A percentile compares a stretch with the other conserved stretches of the same genome.
Evolutionary conservation across 306 rosid genomes (phyloP).

Genomic region (Astragalus glycyphyllos): DNA sequence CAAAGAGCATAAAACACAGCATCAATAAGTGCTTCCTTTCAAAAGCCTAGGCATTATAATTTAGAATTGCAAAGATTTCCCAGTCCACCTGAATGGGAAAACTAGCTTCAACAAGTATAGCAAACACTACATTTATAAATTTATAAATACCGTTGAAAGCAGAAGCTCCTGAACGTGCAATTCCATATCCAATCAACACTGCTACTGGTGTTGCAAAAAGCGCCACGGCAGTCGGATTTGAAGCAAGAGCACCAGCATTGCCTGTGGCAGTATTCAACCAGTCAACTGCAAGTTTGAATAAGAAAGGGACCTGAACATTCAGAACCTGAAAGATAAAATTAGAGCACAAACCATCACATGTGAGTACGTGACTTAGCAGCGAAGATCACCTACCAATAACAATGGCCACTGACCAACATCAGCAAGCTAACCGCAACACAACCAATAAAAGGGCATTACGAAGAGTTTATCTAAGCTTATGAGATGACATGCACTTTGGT

Average conservation of each 20-base stretch:
- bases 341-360: conserved; percentile 15
- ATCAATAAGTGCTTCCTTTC: not conserved
- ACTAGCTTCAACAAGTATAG: conserved; percentile 32
- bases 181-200: conserved; percentile 90
- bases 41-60: conserved; percentile 21
- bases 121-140: conserved; percentile 58
- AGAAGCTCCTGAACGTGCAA: conserved; percentile 86
- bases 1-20: conserved; percentile 6
- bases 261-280: conserved; percentile 79
- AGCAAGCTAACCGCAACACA: conserved; percentile 29
- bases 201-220: conserved; percentile 89
- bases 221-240: conserved; percentile 62
- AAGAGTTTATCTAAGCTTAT: conserved; percentile 7
- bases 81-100: conserved; percentile 17
- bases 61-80: conserved; percentile 28
- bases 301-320: conserved; percentile 98
- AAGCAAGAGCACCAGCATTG: conserved; percentile 65
- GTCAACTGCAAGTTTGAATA: conserved; percentile 94
- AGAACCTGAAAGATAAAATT: conserved; percentile 63
- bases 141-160: conserved; percentile 89
- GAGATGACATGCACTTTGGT: not conserved
- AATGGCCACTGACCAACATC: conserved; percentile 30
- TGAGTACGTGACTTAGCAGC: conserved; percentile 8
- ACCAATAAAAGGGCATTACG: not conserved
- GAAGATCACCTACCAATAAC: conserved; percentile 22